Evolutionary conservation across 1,284 basidiomycete genomes (phyloP), one percentile per base, ranked within the genome.

Genomic region (Cutaneotrichosporon curvatum): DNA sequence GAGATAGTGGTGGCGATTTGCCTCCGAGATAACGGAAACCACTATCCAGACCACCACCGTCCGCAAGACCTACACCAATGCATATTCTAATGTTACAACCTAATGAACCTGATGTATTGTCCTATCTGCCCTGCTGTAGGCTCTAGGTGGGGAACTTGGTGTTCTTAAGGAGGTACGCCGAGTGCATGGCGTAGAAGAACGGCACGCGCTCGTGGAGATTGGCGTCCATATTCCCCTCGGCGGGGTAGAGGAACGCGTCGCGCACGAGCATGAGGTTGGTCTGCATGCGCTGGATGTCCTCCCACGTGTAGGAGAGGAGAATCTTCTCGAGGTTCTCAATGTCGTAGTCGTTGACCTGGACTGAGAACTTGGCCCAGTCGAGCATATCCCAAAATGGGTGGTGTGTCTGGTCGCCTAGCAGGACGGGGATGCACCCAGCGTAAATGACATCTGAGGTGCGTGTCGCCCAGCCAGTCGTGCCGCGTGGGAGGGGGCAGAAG

Each of bases 391-490:
- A 67, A 54, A 67, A 72, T 8, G 67, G 63, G 48, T 62, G 59
- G 43, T 67, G 59, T 21, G 43, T 45, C 30, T 60, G 57, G 47
- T 70, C 65, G 38, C 61, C 63, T 25, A 73, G 48, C 21, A 71
- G 58, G 14, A 70, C 69, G 11, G 71, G 70, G 37, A 73, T 72
- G 51, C 71, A 73, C 28, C 71, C 71, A 40, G 67, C 63, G 47
- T 67, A 72, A 38, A 72, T 62, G 16, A 63, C 65, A 39, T 72
- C 70, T 35, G 57, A 60, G 1, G 61, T 60, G 20, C 68, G 58
- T 2, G 65, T 64, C 12, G 70, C 62, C 68, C 70, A 63, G 2
- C 57, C 57, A 5, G 61, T 61, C 3, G 59, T 60, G 5, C 70
- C 68, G 10, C 61, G 48, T 1, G 70, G 67, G n/a, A 70, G 39